phyloP scores from a whole-genome alignment of 2,329 filamentous ascomycete species.

The Rhytidhysteron rufulum region DNA sequence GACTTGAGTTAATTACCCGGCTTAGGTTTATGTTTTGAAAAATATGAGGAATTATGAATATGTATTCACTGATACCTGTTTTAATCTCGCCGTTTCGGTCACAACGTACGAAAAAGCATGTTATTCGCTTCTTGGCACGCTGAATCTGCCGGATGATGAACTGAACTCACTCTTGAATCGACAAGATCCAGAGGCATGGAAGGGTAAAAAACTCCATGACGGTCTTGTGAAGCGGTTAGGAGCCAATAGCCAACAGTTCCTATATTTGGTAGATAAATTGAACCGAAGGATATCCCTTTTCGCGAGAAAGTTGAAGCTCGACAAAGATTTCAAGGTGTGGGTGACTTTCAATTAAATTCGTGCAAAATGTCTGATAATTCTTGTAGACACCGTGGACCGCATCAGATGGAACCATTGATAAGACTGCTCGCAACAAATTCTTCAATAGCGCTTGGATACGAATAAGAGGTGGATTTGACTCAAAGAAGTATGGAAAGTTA shows the following conservation, averaged over 20 bases:
- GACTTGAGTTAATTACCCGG: too few species aligned
- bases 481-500: conserved; percentile 5
- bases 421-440: conserved; percentile 8
- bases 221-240: conserved; percentile 4
- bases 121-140: conserved; percentile 7
- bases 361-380: neutral
- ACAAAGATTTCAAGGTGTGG: conserved; percentile 3
- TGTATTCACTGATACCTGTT: conserved; percentile 6
- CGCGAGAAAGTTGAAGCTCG: conserved; percentile 7
- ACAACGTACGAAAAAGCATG: conserved; percentile 8
- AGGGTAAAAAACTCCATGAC: neutral
- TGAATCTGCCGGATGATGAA: conserved; percentile 7
- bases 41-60: conserved; percentile 9
- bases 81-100: conserved; percentile 2
- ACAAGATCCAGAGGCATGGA: conserved; percentile 3
- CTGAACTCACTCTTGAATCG: conserved; percentile 6
- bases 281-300: conserved; percentile 6
- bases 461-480: conserved; percentile 8
- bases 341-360: neutral
- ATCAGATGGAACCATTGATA: conserved; percentile 4
- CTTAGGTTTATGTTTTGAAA: conserved; percentile 8
- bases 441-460: conserved; percentile 8
- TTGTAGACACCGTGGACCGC: conserved; percentile 6
- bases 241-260: conserved; percentile 1
- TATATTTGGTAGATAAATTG: conserved; percentile 4